These are phyloP conservation scores for Gardenia jasminoides DNA, from an alignment of 257 asterid genomes.

Conservation along the genomic window DNA sequence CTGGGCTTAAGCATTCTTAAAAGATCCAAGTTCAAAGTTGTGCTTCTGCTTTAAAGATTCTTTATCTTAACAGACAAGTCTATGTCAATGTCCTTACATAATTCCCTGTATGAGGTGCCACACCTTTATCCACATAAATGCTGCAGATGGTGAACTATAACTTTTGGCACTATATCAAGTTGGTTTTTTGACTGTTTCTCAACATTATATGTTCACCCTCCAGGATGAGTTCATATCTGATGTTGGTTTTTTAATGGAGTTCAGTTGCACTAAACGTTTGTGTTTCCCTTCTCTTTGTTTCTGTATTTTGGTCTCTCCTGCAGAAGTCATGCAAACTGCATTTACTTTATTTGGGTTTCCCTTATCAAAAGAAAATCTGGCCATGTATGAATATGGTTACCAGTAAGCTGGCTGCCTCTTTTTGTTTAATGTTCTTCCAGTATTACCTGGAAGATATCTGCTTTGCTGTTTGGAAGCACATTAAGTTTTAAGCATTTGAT, in stretches of 20 bases:
- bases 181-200: background rate
- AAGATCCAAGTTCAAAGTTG: background rate
- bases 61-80: background rate
- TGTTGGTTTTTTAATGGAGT: background rate
- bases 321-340: background rate
- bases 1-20: background rate
- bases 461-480: background rate
- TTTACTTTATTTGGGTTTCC: background rate
- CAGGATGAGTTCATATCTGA: background rate
- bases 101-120: background rate
- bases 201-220: background rate
- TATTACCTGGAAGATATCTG: constrained; percentile 9
- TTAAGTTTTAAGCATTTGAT: background rate
- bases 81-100: background rate
- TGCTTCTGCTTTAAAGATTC: background rate
- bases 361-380: background rate
- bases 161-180: background rate
- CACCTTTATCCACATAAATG: background rate
- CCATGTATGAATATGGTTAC: background rate
- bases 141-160: background rate
- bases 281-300: background rate
- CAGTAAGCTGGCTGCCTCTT: background rate
- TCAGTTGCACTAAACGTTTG: background rate
- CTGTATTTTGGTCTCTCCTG: background rate
- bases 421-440: background rate